Conservation (phyloP, 2,329 filamentous ascomycete genomes). For the Fusarium drepaniforme region DNA sequence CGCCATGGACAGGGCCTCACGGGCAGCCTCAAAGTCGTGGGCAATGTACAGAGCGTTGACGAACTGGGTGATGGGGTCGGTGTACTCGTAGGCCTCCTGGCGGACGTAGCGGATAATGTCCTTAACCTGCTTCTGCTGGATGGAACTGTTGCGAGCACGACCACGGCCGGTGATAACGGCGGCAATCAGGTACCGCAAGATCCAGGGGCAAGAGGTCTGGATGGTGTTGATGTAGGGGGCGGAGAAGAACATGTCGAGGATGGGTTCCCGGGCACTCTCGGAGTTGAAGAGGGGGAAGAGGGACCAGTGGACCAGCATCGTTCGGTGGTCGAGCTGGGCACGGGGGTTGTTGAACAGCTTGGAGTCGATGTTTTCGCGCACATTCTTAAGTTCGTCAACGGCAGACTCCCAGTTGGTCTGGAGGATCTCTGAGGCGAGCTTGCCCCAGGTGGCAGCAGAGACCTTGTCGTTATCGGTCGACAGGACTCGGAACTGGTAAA, state of each 20-base stretch:
- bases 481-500: constrained; percentile 98
- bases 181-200: constrained; percentile 92
- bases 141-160: constrained; percentile 82
- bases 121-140: constrained; percentile 99
- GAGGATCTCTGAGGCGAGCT: constrained; percentile 95
- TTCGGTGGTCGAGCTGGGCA: constrained; percentile 94
- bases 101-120: constrained; percentile 95
- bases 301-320: constrained; percentile 98
- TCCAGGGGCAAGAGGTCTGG: constrained; percentile 97
- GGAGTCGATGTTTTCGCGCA: constrained; percentile 92
- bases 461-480: constrained; percentile 99
- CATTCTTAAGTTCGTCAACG: constrained; percentile 90
- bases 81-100: constrained; percentile 98
- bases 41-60: constrained; percentile 95
- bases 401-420: constrained; percentile 95
- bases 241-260: constrained; percentile 97
- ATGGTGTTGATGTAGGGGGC: constrained; percentile 99
- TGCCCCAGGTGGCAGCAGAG: constrained; percentile 95
- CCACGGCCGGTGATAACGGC: constrained; percentile 94
- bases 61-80: constrained; percentile 95
- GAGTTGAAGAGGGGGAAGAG: constrained; percentile 99
- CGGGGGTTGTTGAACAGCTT: constrained; percentile 97
- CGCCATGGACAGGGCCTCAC: constrained; percentile 86
- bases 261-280: constrained; percentile 87
- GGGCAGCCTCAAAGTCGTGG: constrained; percentile 89